Evolutionary conservation across 305 asterid species (phyloP).

Genomic region (Fraxinus platypoda): DNA sequence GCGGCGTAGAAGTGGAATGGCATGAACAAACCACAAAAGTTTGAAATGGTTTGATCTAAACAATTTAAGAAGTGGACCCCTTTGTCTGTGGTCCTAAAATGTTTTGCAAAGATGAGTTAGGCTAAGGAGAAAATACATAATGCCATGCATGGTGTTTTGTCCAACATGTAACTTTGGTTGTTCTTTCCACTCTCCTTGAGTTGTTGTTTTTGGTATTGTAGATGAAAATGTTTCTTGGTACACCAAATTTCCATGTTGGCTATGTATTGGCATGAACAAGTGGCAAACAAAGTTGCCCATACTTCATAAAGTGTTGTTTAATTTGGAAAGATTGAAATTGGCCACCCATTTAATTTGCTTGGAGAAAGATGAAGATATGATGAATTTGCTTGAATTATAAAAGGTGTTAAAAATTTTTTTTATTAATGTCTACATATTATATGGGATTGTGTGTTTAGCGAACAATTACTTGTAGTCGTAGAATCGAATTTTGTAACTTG

Average conservation of each 20-base stretch:
- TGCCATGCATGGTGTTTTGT: slow-evolving; percentile 22
- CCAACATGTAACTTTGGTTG: slow-evolving; percentile 21
- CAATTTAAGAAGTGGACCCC: slow-evolving; percentile 25
- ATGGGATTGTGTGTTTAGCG: not conserved
- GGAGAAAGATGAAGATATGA: not conserved
- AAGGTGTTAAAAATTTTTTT: not conserved
- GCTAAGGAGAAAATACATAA: slow-evolving; percentile 8
- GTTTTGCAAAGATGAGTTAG: slow-evolving; percentile 24
- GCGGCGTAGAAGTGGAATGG: not conserved
- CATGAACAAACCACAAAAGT: slow-evolving; percentile 15
- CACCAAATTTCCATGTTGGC: not conserved
- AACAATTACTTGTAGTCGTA: not conserved
- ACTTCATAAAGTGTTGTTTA: slow-evolving; percentile 21
- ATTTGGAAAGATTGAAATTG: slow-evolving; percentile 15
- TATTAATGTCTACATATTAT: not conserved
- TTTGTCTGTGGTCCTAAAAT: slow-evolving; percentile 37
- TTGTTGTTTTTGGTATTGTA: slow-evolving; percentile 23
- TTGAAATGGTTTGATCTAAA: slow-evolving; percentile 21
- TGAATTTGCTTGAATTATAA: not conserved
- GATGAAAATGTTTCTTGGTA: not conserved
- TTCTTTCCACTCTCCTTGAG: slow-evolving; percentile 25
- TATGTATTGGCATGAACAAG: not conserved
- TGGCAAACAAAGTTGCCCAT: slow-evolving; percentile 23
- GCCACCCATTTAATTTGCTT: not conserved
- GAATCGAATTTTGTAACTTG: not conserved